A percentile compares a stretch with the other conserved stretches of the same genome.
Evolutionary conservation across 805 yeast species (phyloP).

Genomic region (Metschnikowia aberdeeniae): DNA sequence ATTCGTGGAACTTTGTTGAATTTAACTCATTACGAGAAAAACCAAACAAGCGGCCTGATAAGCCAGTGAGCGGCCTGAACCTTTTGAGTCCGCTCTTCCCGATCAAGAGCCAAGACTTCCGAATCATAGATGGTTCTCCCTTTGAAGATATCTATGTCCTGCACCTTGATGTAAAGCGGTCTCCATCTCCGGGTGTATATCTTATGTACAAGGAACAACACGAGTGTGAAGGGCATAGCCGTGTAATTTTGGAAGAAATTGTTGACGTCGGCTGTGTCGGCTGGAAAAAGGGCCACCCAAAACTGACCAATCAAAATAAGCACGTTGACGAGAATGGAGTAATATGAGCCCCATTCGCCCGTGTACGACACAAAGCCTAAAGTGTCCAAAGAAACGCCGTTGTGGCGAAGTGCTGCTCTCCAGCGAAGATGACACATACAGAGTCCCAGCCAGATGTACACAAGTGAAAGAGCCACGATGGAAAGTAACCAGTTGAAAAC

Average conservation of each 20-base stretch:
- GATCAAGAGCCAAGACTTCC: conserved; percentile 22
- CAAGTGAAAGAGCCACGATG: conserved; percentile 24
- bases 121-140: conserved; percentile 22
- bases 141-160: conserved; percentile 22
- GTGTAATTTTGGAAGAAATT: conserved; percentile 26
- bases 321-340: conserved; percentile 27
- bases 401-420: conserved; percentile 24
- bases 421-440: conserved; percentile 26
- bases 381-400: conserved; percentile 18
- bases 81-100: conserved; percentile 17
- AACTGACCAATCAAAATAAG: conserved; percentile 40
- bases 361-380: conserved; percentile 33
- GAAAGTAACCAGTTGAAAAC: conserved; percentile 30
- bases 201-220: conserved; percentile 23
- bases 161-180: conserved; percentile 15
- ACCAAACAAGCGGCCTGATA: conserved; percentile 17
- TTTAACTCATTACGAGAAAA: conserved; percentile 5
- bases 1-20: no score
- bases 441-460: conserved; percentile 24
- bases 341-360: conserved; percentile 38
- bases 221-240: conserved; percentile 21
- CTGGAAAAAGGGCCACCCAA: conserved; percentile 42
- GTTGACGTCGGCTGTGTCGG: conserved; percentile 22
- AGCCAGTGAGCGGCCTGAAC: conserved; percentile 11
- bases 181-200: conserved; percentile 19